These are phyloP conservation scores for Aspergillus pseudoviridinutans DNA, from an alignment of 2,329 filamentous ascomycete species.

Conservation along the genomic window DNA sequence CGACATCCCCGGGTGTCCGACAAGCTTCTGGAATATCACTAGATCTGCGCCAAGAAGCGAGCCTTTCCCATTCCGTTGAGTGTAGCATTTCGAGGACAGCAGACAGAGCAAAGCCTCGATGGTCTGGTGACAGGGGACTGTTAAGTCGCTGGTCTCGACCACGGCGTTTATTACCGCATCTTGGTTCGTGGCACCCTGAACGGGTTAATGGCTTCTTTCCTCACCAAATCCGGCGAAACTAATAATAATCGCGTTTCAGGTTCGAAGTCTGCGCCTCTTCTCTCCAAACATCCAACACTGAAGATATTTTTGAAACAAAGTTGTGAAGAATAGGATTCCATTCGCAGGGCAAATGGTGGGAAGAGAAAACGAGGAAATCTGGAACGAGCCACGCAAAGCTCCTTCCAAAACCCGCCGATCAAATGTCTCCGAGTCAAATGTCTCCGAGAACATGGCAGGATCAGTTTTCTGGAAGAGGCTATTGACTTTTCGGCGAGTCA, in stretches of 20 bases:
- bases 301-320: background rate
- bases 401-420: background rate
- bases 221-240: slow-evolving; percentile 1
- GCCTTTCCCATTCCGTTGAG: slow-evolving; percentile 9
- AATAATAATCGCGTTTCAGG: slow-evolving; percentile 8
- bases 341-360: background rate
- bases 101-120: background rate
- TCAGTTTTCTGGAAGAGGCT: background rate
- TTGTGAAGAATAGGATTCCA: background rate
- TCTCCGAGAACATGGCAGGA: background rate
- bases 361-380: background rate
- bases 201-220: background rate
- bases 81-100: background rate
- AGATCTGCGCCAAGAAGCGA: slow-evolving; percentile 5
- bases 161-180: background rate
- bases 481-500: slow-evolving; percentile 2
- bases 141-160: background rate
- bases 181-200: slow-evolving; percentile 3
- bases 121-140: slow-evolving; percentile 8
- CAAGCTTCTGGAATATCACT: slow-evolving; percentile 13
- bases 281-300: background rate
- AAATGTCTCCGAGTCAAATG: slow-evolving; percentile 1
- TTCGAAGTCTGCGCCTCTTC: slow-evolving; percentile 6
- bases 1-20: slow-evolving; percentile 4
- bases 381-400: background rate